Percentiles rank a stretch among this genome's conserved stretches.
phyloP scores from a whole-genome alignment of 306 rosid species.

The Oxytropis ochrocephala region DNA sequence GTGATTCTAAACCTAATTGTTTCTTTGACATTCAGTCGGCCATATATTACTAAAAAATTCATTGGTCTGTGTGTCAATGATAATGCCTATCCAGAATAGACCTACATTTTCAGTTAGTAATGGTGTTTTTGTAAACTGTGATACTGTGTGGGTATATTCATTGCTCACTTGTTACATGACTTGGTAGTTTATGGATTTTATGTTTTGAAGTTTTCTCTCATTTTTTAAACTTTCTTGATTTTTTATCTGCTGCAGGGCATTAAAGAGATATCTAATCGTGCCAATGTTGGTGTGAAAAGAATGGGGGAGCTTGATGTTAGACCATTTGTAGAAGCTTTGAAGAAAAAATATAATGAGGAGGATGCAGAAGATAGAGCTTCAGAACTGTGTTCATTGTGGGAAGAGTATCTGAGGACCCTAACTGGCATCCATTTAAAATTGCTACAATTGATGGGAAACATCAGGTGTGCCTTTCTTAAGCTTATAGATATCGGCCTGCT shows the following conservation, averaged over 20 bases:
- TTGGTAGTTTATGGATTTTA: neutral
- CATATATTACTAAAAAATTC: neutral
- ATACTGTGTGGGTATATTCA: neutral
- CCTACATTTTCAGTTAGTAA: neutral
- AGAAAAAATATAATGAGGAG: constrained; percentile 63
- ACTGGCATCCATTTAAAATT: constrained; percentile 90
- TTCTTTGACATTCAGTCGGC: neutral
- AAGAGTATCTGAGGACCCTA: constrained; percentile 88
- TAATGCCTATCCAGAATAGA: neutral
- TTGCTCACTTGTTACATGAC: constrained; percentile 6
- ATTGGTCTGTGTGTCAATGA: neutral
- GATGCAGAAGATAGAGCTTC: constrained; percentile 81
- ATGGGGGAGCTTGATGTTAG: constrained; percentile 88
- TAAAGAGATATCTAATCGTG: constrained; percentile 50
- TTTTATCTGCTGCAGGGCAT: constrained; percentile 39
- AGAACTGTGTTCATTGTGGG: constrained; percentile 86
- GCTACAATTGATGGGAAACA: constrained; percentile 35
- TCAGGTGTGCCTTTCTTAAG: constrained; percentile 39
- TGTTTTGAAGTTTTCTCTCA: neutral
- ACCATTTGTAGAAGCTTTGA: constrained; percentile 76
- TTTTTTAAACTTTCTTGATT: constrained; percentile 2
- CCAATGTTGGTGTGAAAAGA: constrained; percentile 65
- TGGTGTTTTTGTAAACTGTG: neutral
- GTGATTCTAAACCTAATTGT: neutral
- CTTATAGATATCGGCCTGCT: neutral